Base-by-base conservation (phyloP, 805 yeast species). In the Lachancea nothofagi region DNA sequence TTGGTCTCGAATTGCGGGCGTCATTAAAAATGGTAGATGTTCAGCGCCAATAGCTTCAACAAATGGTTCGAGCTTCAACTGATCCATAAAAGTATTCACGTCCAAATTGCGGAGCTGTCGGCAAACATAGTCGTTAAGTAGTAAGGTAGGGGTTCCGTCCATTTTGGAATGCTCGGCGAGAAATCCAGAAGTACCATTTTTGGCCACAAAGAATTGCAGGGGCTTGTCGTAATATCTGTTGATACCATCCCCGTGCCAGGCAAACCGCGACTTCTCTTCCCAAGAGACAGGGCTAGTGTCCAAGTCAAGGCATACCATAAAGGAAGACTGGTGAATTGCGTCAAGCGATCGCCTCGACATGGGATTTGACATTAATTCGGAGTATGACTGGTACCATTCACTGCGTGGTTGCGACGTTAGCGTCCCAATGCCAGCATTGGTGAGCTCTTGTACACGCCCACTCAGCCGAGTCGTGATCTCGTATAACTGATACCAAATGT, bases 61-160 rank as follows among this genome's bases (percentile, higher is more conserved):
- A 30, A 41, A 39, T 35, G 41, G 22, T 42, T 41, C 15, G n/a
- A 14, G 24, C 3, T 13, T 19, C 13, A 42, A 42, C 19, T 44
- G 37, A 12, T 38, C 33, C 10, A 48, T 22, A 39, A 64, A 66
- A 33, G 49, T 47, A 8, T 37, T 28, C 17, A 60, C 60, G 51
- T 75, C 65, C 55, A 75, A 59, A 54, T 75, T 71, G 41, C 61
- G 46, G 42, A 89, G 64, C 50, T 77, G 73, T 38, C 71, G 71
- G 47, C 78, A 71, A 28, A 90, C 71, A 55, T 71, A 79, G 64
- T 87, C 87, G 62, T 90, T 90, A 67, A 90, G 67, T 48, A 87
- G 79, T 55, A 86, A 77, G 22, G 96, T 90, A 57, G 97, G 95
- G 7, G 96, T 86, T 46, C 97, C 98, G 64, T 90, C 98, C 97